Evolutionary conservation across 1,284 basidiomycete genomes (phyloP).

Genomic region (Austroboletus niveus): DNA sequence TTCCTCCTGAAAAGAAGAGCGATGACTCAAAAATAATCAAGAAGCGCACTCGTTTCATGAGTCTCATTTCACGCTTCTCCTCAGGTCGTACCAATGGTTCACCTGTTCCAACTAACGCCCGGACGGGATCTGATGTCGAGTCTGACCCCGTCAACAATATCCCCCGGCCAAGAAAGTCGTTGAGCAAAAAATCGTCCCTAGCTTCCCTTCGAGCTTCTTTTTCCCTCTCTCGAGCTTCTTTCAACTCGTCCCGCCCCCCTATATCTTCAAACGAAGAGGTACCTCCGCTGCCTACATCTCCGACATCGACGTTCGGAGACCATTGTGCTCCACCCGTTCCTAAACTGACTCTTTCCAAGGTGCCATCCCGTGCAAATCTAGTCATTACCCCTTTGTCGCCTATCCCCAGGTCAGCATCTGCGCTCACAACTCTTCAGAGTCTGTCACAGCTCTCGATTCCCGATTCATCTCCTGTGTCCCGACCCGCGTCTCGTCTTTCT

Average conservation of each 20-base stretch:
- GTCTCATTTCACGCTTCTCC: conserved; percentile 31
- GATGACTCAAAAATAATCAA: conserved; percentile 27
- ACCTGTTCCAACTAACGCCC: conserved; percentile 15
- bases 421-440: conserved; percentile 24
- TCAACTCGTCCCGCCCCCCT: conserved; percentile 27
- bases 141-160: conserved; percentile 27
- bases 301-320: conserved; percentile 14
- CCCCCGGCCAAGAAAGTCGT: conserved; percentile 16
- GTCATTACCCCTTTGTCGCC: conserved; percentile 19
- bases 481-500: conserved; percentile 23
- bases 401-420: conserved; percentile 31
- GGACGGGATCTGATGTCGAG: conserved; percentile 15
- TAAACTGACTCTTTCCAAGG: conserved; percentile 18
- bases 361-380: conserved; percentile 21
- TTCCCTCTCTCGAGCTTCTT: conserved; percentile 32
- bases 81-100: conserved; percentile 25
- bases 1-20: conserved; percentile 19
- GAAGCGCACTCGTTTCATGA: conserved; percentile 34
- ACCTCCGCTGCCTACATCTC: conserved; percentile 29
- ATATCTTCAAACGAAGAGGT: conserved; percentile 21
- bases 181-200: conserved; percentile 30
- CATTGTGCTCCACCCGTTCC: conserved; percentile 5
- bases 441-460: conserved; percentile 25
- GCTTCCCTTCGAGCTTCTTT: conserved; percentile 32
- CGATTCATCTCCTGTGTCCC: conserved; percentile 7